These are phyloP conservation scores for Metschnikowia proteae DNA, from an alignment of 805 yeast genomes.

Conservation along the genomic window DNA sequence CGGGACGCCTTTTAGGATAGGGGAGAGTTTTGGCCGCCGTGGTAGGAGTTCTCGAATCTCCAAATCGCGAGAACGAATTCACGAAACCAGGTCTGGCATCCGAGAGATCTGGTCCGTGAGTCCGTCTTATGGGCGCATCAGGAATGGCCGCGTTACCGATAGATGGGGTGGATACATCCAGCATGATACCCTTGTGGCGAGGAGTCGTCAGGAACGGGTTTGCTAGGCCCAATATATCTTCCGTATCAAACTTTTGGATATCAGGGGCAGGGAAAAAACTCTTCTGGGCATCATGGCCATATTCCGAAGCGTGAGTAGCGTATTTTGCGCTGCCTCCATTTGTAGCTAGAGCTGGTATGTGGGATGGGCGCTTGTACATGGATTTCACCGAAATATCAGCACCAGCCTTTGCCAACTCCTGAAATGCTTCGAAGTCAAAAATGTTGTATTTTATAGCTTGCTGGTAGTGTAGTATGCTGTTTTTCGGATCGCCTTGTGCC, in stretches of 20 bases:
- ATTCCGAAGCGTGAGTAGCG: conserved; percentile 1
- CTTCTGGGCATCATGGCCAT: background rate
- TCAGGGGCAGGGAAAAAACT: conserved; percentile 6
- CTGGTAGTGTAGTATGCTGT: conserved; percentile 64
- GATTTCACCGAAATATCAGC: conserved; percentile 61
- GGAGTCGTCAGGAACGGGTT: conserved; percentile 33
- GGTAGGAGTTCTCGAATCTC: conserved; percentile 15
- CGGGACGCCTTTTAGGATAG: conserved; percentile 13
- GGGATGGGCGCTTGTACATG: conserved; percentile 36
- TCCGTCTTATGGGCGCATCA: conserved; percentile 35
- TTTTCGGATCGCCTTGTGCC: conserved; percentile 55
- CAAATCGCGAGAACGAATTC: conserved; percentile 8
- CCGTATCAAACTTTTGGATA: conserved; percentile 4
- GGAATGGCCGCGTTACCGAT: conserved; percentile 25
- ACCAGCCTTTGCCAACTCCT: conserved; percentile 67
- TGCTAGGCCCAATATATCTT: conserved; percentile 7
- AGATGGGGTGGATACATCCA: conserved; percentile 18
- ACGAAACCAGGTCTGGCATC: conserved; percentile 8
- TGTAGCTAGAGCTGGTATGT: background rate
- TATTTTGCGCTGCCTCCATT: background rate
- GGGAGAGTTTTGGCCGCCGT: conserved; percentile 11
- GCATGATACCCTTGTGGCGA: conserved; percentile 16
- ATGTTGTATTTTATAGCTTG: conserved; percentile 73
- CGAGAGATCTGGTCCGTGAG: conserved; percentile 11
- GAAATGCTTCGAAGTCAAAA: conserved; percentile 81